Evolutionary conservation across 2,329 filamentous ascomycete genomes (phyloP), one percentile per base, ranked within the genome.

Genomic region (Rachicladosporium sp.): DNA sequence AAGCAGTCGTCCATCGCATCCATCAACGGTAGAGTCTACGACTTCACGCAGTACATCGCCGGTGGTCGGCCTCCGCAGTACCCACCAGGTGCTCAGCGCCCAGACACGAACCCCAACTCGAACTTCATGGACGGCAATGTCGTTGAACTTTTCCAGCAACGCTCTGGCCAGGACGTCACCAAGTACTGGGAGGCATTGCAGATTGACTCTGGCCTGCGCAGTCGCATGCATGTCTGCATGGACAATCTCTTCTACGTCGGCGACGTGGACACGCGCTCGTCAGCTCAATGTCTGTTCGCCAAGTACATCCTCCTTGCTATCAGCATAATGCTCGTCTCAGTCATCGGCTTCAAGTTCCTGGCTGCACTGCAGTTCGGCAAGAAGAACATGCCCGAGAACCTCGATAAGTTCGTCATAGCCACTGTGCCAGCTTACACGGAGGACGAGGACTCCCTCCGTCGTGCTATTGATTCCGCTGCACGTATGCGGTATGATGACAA

Each of bases 401-500:
- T 98, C 23, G 91, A 98, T 65, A 98, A 98, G 60, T 98, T 98
- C 59, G 73, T 98, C 59, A 95, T 98, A 63, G 93, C 86, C 57
- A 93, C 95, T 62, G 89, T 98, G 44, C 91, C 91, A 0, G 91
- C 87, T 1, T 98, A 98, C 56, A 98, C 91, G 1, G 91, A 98
- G 68, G 91, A 96, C 57, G 93, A 98, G 61, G 93, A 98, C 1
- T 96, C 89, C 29, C 72, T 98, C 19, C 86, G 91, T 40, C 88
- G 89, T 70, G 91, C 91, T 43, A 94, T 98, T 52, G 91, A 98
- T 60, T 98, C 91, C 0, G 83, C 86, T 43, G 88, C 91, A 21
- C 76, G 87, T 45, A 95, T 95, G 87, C 80, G 79, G 50, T 98
- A 98, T 57, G 91, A 98, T 55, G 89, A 98, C 60, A 98, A 98